Conservation (phyloP, 192 early-diverging fungal genomes). For the Backusella australiensis region DNA sequence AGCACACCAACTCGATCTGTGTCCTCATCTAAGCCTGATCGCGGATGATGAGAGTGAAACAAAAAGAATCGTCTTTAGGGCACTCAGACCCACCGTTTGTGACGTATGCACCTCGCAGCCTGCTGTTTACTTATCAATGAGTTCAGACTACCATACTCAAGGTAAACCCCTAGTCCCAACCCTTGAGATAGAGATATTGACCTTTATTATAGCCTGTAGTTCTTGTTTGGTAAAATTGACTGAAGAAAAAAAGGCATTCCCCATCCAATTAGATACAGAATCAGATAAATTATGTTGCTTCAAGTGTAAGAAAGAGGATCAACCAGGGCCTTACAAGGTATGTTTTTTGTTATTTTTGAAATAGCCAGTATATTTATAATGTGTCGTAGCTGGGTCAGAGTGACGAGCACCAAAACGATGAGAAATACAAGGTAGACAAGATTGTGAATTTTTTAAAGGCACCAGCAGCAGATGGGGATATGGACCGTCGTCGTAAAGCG, state of each 20-base stretch:
- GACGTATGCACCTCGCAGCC: constrained; percentile 9
- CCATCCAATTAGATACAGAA: constrained; percentile 12
- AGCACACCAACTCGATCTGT: not conserved
- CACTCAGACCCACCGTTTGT: not conserved
- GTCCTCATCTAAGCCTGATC: constrained; percentile 21
- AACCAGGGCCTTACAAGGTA: not conserved
- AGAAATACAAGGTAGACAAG: constrained; percentile 2
- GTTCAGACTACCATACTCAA: constrained; percentile 2
- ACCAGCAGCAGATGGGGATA: not conserved
- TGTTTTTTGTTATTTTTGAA: not conserved
- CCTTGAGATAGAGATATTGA: not conserved
- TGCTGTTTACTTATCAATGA: constrained; percentile 12
- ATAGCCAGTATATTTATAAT: not conserved
- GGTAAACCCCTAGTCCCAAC: not conserved
- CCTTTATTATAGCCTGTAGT: not conserved
- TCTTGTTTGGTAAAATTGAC: constrained; percentile 1
- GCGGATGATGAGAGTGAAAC: constrained; percentile 4
- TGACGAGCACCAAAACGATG: not conserved
- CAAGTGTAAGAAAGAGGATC: constrained; percentile 11
- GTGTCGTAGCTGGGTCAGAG: not conserved
- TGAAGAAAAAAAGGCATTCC: not conserved
- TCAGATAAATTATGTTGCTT: constrained; percentile 13
- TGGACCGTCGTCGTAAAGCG: constrained; percentile 20
- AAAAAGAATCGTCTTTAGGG: constrained; percentile 7
- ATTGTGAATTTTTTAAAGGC: not conserved